Evolutionary conservation across 2,329 filamentous ascomycete genomes (phyloP).

Genomic region (Penicillium psychrosexuale): DNA sequence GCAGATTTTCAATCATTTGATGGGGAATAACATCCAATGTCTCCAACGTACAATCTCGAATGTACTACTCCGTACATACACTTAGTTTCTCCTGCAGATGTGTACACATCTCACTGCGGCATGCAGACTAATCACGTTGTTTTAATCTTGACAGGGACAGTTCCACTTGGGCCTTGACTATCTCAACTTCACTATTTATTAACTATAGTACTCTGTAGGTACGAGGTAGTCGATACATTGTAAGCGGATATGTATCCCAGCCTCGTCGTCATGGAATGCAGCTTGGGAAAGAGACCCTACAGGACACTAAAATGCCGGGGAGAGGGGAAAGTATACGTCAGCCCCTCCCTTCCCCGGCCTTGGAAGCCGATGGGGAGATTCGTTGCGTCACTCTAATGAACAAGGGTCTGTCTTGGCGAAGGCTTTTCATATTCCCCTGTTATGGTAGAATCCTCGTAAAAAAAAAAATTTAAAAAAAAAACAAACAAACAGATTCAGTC

Average conservation of each 20-base stretch:
- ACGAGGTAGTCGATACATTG: background rate
- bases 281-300: background rate
- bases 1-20: background rate
- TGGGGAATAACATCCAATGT: background rate
- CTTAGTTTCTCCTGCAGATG: background rate
- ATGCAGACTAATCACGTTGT: background rate
- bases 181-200: background rate
- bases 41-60: background rate
- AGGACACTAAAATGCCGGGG: background rate
- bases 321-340: constrained; percentile 5
- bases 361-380: background rate
- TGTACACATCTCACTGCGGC: background rate
- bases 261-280: background rate
- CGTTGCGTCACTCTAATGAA: background rate
- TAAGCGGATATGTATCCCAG: background rate
- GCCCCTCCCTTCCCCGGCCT: background rate
- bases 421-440: background rate
- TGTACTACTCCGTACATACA: background rate
- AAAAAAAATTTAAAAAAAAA: no score
- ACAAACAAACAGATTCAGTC: background rate
- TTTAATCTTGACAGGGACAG: constrained; percentile 2
- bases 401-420: background rate
- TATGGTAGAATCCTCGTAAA: no score
- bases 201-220: no score
- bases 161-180: background rate